Conservation (phyloP, 352 stramenopile genomes). For the Globisporangium uncinulatum region DNA sequence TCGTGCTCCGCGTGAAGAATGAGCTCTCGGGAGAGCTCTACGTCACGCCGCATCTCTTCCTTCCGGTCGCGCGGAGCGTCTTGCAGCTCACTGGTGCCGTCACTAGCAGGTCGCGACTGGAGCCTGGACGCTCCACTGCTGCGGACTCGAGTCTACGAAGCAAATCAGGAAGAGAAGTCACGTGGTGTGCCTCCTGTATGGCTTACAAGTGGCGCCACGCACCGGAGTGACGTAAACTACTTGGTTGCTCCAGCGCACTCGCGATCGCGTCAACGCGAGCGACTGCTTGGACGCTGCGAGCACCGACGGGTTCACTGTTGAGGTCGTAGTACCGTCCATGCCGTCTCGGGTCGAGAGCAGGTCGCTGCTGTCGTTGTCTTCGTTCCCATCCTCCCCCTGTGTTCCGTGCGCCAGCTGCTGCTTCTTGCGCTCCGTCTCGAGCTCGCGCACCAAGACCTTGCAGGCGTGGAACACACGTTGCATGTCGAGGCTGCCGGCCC, state of each 20-base stretch:
- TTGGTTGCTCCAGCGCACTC: conserved; percentile 43
- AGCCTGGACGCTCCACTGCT: not conserved
- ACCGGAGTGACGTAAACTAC: conserved; percentile 14
- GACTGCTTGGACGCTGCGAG: conserved; percentile 11
- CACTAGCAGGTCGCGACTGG: not conserved
- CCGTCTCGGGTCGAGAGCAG: not conserved
- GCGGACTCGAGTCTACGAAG: not conserved
- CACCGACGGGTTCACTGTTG: conserved; percentile 3
- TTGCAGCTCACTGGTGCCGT: not conserved
- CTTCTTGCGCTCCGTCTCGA: conserved; percentile 17
- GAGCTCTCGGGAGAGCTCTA: conserved; percentile 49
- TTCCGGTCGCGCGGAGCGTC: not conserved
- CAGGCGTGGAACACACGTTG: conserved; percentile 45
- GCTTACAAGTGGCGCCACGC: not conserved
- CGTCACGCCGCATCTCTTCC: conserved; percentile 37
- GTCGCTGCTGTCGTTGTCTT: not conserved
- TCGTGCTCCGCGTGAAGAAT: conserved; percentile 60
- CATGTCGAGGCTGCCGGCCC: conserved; percentile 52
- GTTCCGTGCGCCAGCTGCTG: not conserved
- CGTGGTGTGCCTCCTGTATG: no score
- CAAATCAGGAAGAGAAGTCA: no score
- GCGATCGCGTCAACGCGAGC: conserved; percentile 3
- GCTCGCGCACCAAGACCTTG: conserved; percentile 40
- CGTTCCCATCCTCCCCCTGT: not conserved
- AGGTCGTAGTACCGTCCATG: not conserved